Evolutionary conservation across 2,329 filamentous ascomycete species (phyloP), one percentile per base, ranked within the genome.

Genomic region (Claviceps pusilla): DNA sequence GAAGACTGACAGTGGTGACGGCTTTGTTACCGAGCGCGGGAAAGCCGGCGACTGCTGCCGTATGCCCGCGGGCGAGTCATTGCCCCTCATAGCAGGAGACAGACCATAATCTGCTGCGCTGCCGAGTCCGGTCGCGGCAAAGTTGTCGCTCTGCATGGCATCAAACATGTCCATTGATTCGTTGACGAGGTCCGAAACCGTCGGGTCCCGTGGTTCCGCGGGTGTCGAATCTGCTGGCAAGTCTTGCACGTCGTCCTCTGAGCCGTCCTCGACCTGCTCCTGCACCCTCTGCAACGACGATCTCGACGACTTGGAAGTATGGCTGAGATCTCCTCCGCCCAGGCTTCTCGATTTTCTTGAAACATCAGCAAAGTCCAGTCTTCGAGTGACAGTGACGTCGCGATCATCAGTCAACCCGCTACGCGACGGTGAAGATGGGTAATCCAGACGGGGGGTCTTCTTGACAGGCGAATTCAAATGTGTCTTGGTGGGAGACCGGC

Each of bases 401-500:
- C 65, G 65, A 14, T 66, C 64, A 46, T 66, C 67, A 55, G 57
- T 57, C 39, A 57, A 60, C 1, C 69, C 66, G n/a, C 68, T 72
- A 28, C 71, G 71, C 10, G 66, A 63, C 0, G 77, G 74, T 16
- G 75, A 79, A 12, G 77, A 77, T 19, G 71, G 70, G 48, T 74
- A 77, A 35, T 73, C 76, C 53, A 83, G 66, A 50, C 76, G 76
- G 4, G 78, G 80, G 60, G 80, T 81, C 54, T 77, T 76, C 57
- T 80, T 76, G 31, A 84, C 81, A 0, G 84, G 84, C 2, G 77
- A 80, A 12, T 73, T 70, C 31, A 81, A 72, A 39, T 75, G 70
- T 3, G 83, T 83, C 66, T 85, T 86, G 54, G 78, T 73, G 1
- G 84, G 84, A 2, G 83, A 86, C 55, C 72, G 68, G 48, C 71